phyloP scores from a whole-genome alignment of 805 yeast genomes.

The Zygoascus biomembranicola region DNA sequence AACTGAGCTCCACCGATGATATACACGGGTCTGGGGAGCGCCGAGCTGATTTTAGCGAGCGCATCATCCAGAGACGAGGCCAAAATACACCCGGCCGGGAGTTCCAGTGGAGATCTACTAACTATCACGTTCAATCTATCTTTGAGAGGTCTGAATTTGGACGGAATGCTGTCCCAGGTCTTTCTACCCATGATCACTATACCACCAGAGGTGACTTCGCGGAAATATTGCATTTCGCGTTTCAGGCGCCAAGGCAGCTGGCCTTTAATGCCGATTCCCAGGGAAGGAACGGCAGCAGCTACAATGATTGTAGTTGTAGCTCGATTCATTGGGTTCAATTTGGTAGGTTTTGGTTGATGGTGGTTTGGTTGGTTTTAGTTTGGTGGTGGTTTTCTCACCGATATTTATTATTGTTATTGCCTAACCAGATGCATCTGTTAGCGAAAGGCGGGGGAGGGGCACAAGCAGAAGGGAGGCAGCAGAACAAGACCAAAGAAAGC shows the following conservation, averaged over 20 bases:
- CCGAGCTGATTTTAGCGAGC: conserved; percentile 32
- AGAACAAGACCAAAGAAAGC: too few species aligned
- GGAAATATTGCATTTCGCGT: conserved; percentile 80
- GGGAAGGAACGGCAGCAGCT: conserved; percentile 72
- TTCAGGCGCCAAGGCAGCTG: conserved; percentile 80
- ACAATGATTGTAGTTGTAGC: conserved; percentile 52
- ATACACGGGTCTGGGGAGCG: conserved; percentile 40
- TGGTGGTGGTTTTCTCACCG: too few species aligned
- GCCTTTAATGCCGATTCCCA: conserved; percentile 82
- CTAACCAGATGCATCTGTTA: too few species aligned
- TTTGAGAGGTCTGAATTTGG: conserved; percentile 72
- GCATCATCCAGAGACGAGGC: conserved; percentile 41
- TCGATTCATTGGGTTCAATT: background rate
- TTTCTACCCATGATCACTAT: conserved; percentile 88
- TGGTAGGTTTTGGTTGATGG: too few species aligned
- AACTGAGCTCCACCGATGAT: conserved; percentile 92
- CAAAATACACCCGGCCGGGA: conserved; percentile 20
- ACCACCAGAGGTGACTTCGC: conserved; percentile 51
- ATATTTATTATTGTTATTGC: too few species aligned
- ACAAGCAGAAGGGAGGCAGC: too few species aligned
- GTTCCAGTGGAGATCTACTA: conserved; percentile 36
- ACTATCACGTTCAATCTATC: conserved; percentile 68
- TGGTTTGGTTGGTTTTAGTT: too few species aligned
- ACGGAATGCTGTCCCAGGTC: conserved; percentile 93
- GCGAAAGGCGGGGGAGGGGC: too few species aligned